Evolutionary conservation across 495 filamentous ascomycete genomes (phyloP), one percentile per base, ranked within the genome.

Genomic region (Lichina pygmaea): DNA sequence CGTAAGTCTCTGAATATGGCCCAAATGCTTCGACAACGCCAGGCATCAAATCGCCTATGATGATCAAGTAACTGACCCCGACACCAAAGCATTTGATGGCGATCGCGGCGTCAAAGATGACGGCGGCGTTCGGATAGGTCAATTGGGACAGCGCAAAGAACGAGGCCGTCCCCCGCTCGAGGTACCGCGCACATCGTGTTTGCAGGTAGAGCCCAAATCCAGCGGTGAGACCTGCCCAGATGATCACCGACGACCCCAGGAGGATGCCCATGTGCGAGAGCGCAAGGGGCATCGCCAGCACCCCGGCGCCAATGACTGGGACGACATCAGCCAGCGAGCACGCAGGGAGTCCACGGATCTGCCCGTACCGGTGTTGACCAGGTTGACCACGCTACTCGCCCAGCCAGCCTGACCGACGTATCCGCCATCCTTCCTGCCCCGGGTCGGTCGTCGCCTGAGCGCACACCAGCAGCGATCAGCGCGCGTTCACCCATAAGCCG

Each of bases 41-140:
- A 2, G 91, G 89, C 89, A 97, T 97, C 51, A 97, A 65, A 55
- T 97, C 89, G 13, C 89, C 89, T 52, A 97, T 95, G 52, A 97
- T 93, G 50, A 95, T 97, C 52, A 97, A 71, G 59, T 97, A 97
- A 56, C 84, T 92, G 39, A 95, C 79, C 7, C 78, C 91, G 13
- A 97, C 89, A 46, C 78, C 89, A 60, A 95, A 95, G 57, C 89
- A 97, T 55, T 97, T 97, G 55, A 97, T 81, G 7, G 86, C 82
- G 54, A 97, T 97, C 0, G 89, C 89, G 5, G 77, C 78, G 62
- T 97, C 89, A 60, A 97, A 97, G 31, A 95, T 64, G 32, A 97
- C 81, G 4, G 89, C 82, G 0, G 89, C 86, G 59, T 93, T 94
- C 2, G 89, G 89, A 54, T 95, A 95, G 15, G 89, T 95, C 38